Evolutionary conservation across 2,329 filamentous ascomycete species (phyloP).

Genomic region (Teratosphaeria gauchensis): DNA sequence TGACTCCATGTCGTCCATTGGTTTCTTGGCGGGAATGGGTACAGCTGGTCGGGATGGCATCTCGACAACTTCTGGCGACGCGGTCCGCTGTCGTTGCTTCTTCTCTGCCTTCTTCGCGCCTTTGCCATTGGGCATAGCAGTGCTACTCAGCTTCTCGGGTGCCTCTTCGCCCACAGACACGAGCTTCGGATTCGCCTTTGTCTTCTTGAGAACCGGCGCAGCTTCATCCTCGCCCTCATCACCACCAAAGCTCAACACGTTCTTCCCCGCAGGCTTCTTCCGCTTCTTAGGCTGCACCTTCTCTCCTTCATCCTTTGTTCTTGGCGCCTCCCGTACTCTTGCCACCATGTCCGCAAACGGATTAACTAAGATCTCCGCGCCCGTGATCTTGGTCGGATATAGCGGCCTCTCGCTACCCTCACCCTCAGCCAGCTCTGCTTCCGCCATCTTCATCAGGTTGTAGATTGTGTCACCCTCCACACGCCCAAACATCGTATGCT

Average conservation of each 20-base stretch:
- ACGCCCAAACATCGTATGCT: conserved; percentile 89
- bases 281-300: conserved; percentile 48
- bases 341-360: conserved; percentile 75
- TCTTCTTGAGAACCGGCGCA: conserved; percentile 59
- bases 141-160: conserved; percentile 13
- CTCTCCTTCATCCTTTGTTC: conserved; percentile 38
- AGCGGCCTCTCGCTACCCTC: conserved; percentile 72
- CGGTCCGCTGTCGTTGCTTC: neutral
- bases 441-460: conserved; percentile 87
- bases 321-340: conserved; percentile 48
- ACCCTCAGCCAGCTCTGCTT: conserved; percentile 64
- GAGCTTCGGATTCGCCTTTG: conserved; percentile 69
- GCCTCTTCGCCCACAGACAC: conserved; percentile 40
- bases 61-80: conserved; percentile 1
- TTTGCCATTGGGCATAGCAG: conserved; percentile 15
- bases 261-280: conserved; percentile 67
- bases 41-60: neutral
- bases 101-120: conserved; percentile 5
- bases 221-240: conserved; percentile 52
- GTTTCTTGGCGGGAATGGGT: neutral
- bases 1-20: neutral
- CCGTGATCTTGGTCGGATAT: conserved; percentile 72
- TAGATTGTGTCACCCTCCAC: conserved; percentile 92
- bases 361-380: conserved; percentile 67
- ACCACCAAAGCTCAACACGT: conserved; percentile 63